phyloP scores from a whole-genome alignment of 179 eudicot genomes.

The Actinidia arguta region DNA sequence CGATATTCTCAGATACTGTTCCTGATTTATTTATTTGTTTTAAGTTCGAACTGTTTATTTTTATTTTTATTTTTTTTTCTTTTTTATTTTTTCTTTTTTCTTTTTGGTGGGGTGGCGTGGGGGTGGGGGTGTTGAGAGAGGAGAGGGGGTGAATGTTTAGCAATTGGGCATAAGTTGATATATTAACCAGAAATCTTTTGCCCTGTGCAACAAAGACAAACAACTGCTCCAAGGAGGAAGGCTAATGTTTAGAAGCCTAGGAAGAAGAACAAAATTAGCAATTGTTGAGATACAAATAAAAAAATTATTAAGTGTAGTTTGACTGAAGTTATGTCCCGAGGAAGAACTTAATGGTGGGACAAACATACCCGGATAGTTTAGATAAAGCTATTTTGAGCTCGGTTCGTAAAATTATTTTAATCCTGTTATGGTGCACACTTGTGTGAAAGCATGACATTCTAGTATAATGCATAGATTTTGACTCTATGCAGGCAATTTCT shows the following conservation, averaged over 20 bases:
- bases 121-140: no score
- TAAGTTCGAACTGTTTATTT: neutral
- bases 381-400: neutral
- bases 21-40: neutral
- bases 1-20: neutral
- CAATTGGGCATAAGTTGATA: neutral
- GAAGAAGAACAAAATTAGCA: slow-evolving; percentile 3
- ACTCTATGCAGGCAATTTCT: neutral
- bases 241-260: slow-evolving; percentile 7
- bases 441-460: neutral
- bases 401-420: neutral
- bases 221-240: neutral
- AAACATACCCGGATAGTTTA: neutral
- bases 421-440: neutral
- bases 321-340: neutral
- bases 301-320: neutral
- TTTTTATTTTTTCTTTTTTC: no score
- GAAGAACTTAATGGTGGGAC: neutral
- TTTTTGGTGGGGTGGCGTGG: no score
- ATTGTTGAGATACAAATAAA: neutral
- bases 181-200: neutral
- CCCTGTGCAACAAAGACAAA: neutral
- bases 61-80: no score
- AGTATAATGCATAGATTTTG: neutral
- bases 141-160: neutral